phyloP scores from a whole-genome alignment of 495 filamentous ascomycete species.

The Podospora appendiculata region DNA sequence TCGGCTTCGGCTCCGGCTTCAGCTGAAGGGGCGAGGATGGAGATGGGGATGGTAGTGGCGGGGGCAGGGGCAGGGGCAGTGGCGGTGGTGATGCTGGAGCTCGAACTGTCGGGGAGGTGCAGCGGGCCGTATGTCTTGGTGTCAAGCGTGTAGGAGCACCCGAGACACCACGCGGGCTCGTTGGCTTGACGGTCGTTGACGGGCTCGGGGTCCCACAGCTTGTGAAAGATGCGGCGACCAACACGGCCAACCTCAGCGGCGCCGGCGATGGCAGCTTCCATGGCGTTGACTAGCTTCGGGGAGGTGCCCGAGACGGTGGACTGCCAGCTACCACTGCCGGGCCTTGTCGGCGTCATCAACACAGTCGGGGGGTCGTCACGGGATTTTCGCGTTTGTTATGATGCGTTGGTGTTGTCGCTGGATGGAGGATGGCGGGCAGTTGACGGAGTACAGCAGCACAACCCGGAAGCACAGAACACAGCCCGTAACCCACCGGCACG shows the following conservation, averaged over 20 bases:
- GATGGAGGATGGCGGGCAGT: no score
- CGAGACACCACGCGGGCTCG: slow-evolving; percentile 81
- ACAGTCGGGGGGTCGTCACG: background rate
- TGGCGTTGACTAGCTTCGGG: slow-evolving; percentile 21
- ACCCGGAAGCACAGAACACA: no score
- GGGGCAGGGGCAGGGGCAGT: slow-evolving; percentile 17
- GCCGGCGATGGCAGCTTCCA: slow-evolving; percentile 36
- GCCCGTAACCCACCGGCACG: no score
- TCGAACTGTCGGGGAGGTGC: slow-evolving; percentile 1
- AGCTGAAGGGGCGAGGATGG: background rate
- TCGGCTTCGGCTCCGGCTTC: background rate
- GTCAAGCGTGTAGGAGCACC: slow-evolving; percentile 58
- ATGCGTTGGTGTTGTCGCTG: no score
- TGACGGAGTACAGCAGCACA: no score
- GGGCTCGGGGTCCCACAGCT: slow-evolving; percentile 93
- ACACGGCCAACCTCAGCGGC: slow-evolving; percentile 26
- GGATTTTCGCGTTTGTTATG: no score
- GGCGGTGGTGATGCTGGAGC: slow-evolving; percentile 1
- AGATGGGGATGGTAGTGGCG: no score
- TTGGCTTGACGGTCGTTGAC: slow-evolving; percentile 66
- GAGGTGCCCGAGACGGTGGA: slow-evolving; percentile 18
- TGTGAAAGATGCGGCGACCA: slow-evolving; percentile 74
- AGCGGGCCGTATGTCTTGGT: slow-evolving; percentile 14
- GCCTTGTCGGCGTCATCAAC: slow-evolving; percentile 14
- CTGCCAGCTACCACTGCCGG: slow-evolving; percentile 22